Conservation (phyloP, 352 stramenopile species). For the Blastocystis sp. region DNA sequence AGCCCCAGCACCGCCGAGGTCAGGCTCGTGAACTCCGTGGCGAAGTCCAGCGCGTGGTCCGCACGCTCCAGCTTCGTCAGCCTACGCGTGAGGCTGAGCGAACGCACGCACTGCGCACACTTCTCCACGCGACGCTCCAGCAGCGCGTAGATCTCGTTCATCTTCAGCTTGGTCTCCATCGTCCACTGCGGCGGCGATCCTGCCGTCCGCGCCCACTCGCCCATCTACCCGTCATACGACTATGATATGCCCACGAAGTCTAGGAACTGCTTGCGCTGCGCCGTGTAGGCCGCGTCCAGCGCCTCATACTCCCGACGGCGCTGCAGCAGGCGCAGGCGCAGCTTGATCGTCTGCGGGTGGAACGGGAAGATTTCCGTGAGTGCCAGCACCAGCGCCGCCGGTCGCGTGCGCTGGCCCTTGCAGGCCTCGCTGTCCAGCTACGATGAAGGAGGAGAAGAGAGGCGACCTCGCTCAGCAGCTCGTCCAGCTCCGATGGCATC, state of each 20-base stretch:
- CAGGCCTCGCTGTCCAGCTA: slow-evolving; percentile 29
- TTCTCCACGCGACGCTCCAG: slow-evolving; percentile 51
- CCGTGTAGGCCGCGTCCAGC: neutral
- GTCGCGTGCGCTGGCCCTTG: slow-evolving; percentile 3
- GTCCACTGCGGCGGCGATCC: slow-evolving; percentile 6
- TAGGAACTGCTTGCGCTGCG: slow-evolving; percentile 7
- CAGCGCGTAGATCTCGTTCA: slow-evolving; percentile 37
- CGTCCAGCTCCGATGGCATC: slow-evolving; percentile 46
- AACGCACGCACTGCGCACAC: slow-evolving; percentile 1
- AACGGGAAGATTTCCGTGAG: slow-evolving; percentile 59
- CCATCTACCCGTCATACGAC: slow-evolving; percentile 19
- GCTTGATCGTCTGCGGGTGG: slow-evolving; percentile 63
- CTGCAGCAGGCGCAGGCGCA: slow-evolving; percentile 46
- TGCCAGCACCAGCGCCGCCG: slow-evolving; percentile 21
- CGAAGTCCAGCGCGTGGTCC: slow-evolving; percentile 13
- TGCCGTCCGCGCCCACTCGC: neutral
- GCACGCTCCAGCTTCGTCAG: slow-evolving; percentile 52
- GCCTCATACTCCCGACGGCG: slow-evolving; percentile 17
- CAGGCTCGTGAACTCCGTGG: slow-evolving; percentile 38
- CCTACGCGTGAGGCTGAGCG: neutral
- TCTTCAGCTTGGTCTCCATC: slow-evolving; percentile 26
- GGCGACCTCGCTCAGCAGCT: slow-evolving; percentile 20
- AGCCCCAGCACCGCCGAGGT: neutral
- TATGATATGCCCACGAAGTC: neutral
- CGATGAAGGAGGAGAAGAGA: neutral